phyloP scores from a whole-genome alignment of 164 flowering plant species.

The Berberis vulgaris region DNA sequence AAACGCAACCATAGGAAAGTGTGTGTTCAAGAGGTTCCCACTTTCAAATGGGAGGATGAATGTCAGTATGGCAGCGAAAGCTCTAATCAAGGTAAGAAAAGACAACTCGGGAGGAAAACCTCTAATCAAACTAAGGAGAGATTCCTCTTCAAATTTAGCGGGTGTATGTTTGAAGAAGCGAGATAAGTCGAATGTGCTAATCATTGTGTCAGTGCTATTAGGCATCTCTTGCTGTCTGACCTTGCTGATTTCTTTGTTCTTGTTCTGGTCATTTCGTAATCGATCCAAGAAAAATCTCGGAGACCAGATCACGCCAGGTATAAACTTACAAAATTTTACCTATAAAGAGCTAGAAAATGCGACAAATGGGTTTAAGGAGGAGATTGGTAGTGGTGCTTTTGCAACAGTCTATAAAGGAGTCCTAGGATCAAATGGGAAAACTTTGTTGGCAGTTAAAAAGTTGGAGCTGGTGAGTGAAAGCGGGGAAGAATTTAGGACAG shows the following conservation, averaged over 20 bases:
- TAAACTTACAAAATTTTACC: neutral
- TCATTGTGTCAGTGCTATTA: neutral
- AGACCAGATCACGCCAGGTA: neutral
- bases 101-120: neutral
- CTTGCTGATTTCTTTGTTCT: neutral
- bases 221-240: neutral
- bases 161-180: neutral
- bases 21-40: neutral
- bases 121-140: too few species aligned
- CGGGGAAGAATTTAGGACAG: too few species aligned
- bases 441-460: too few species aligned
- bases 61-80: neutral
- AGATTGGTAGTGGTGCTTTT: neutral
- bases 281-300: neutral
- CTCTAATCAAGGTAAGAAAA: neutral
- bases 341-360: neutral
- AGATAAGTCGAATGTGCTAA: too few species aligned
- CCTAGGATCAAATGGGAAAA: neutral
- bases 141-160: neutral
- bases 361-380: neutral
- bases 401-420: conserved; percentile 1
- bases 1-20: neutral
- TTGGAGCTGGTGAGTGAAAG: too few species aligned
- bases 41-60: neutral
- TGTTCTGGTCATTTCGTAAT: neutral